Evolutionary conservation across 345 rosid species (phyloP), one percentile per base, ranked within the genome.

Genomic region (Heritiera fomes): DNA sequence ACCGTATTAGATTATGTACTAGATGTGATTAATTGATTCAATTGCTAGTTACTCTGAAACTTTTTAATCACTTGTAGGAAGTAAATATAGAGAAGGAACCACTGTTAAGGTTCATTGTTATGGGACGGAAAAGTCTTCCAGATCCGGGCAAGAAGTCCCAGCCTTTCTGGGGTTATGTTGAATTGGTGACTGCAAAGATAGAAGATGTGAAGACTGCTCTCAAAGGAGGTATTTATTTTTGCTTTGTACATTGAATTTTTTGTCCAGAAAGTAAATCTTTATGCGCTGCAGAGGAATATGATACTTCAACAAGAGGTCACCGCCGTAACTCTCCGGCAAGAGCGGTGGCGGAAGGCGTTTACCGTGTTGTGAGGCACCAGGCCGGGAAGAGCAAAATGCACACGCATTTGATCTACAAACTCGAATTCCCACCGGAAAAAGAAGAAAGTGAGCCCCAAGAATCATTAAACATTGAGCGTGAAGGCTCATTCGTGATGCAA

Each of bases 91-190:
- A 91, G 83, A 81, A 90, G 83, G 87, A 87, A 82, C 62, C 85
- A 1, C 73, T 90, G 81, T 8, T 92, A 80, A 84, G 96, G 41
- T 86, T 89, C 84, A 85, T 90, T 55, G 86, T 94, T 55, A 89
- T 88, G 93, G 96, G 93, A 30, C 73, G 85, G 71, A 94, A 94
- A 82, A 84, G 80, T 80, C 89, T 92, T 71, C 98, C 94, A 2
- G 89, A 91, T 80, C 94, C 91, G 4, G 80, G 86, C 77, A 81
- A 89, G 79, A 88, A 79, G 52, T 84, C 88, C 18, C 90, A 81
- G 46, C 89, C 96, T 15, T 91, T 78, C 49, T 91, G 96, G 98
- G 93, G 97, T 2, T 94, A 89, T 76, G 91, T 94, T 4, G 96
- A 90, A 32, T 59, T 89, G 88, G 94, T 94, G 64, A 88, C 93